These are phyloP conservation scores for Ogataea naganishii DNA, from an alignment of 805 yeast genomes.

Conservation along the genomic window DNA sequence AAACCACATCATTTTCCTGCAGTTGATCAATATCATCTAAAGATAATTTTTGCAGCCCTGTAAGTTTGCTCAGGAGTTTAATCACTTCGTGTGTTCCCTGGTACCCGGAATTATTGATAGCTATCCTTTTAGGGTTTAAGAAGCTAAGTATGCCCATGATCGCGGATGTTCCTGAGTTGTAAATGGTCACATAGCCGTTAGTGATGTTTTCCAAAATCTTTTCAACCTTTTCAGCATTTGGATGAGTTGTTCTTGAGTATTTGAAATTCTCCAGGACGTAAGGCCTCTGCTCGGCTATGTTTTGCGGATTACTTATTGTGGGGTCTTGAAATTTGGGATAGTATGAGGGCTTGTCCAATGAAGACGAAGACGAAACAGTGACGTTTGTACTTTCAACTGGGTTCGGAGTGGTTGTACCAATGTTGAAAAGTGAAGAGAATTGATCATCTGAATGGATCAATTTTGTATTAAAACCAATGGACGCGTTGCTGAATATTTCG, in stretches of 20 bases:
- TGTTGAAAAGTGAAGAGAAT: conserved; percentile 8
- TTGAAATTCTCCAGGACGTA: conserved; percentile 20
- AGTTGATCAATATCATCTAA: conserved; percentile 26
- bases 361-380: too few species aligned
- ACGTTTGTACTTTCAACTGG: conserved; percentile 1
- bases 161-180: conserved; percentile 44
- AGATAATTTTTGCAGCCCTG: conserved; percentile 29
- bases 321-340: conserved; percentile 20
- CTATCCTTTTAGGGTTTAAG: conserved; percentile 34
- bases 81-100: conserved; percentile 46
- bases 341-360: conserved; percentile 9
- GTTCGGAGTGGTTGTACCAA: neutral
- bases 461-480: conserved; percentile 27
- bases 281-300: conserved; percentile 4
- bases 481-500: conserved; percentile 18
- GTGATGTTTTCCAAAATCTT: conserved; percentile 35
- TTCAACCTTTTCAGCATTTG: conserved; percentile 39
- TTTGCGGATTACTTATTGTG: neutral
- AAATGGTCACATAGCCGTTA: conserved; percentile 36
- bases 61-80: conserved; percentile 31
- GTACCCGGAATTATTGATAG: conserved; percentile 38
- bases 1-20: conserved; percentile 33
- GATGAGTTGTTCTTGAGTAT: conserved; percentile 36
- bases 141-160: conserved; percentile 40
- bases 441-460: conserved; percentile 28